Evolutionary conservation across 768 basidiomycete genomes (phyloP), one percentile per base, ranked within the genome.

Genomic region (Tulasnella sp.): DNA sequence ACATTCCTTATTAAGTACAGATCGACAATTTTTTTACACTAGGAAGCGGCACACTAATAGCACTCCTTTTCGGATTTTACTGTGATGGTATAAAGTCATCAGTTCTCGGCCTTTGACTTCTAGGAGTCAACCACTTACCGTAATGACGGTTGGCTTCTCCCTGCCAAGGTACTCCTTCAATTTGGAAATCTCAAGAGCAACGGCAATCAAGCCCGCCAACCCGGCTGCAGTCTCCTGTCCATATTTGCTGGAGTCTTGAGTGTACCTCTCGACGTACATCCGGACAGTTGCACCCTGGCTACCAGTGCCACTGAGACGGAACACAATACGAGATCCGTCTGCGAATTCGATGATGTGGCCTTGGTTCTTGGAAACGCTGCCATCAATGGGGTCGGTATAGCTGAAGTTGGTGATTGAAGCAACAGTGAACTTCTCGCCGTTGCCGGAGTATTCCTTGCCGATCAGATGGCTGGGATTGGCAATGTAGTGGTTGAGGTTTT

Each of bases 351-450:
- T 90, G 82, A 96, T 92, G 80, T 98, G 93, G 0, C 97, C 97
- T 82, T 99, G 97, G 83, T 99, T 98, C 84, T 91, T 90, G 79
- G 93, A 94, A 78, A 98, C 88, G 67, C 93, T 94, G 74, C 90
- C 86, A 82, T 99, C 97, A 83, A 99, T 98, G n/a, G 97, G 97
- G 83, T 99, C 97, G 70, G 90, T 97, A 88, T 99, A 99, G 82
- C 92, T 89, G 82, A 99, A 99, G 87, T 94, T 90, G 85, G 90
- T 91, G 58, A 92, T 85, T 34, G 88, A 87, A 22, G 89, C 87
- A 76, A 99, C 89, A 77, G 87, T 91, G 86, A 96, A 99, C 70
- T 88, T 86, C 67, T 88, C 87, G 49, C 85, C 86, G 2, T 91
- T 89, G 71, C 91, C 88, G 2, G 94, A 91, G 58, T 84, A 86